A percentile compares a stretch with the other conserved stretches of the same genome.
Conservation (phyloP, 805 yeast genomes). For the Sungouiella blattae region DNA sequence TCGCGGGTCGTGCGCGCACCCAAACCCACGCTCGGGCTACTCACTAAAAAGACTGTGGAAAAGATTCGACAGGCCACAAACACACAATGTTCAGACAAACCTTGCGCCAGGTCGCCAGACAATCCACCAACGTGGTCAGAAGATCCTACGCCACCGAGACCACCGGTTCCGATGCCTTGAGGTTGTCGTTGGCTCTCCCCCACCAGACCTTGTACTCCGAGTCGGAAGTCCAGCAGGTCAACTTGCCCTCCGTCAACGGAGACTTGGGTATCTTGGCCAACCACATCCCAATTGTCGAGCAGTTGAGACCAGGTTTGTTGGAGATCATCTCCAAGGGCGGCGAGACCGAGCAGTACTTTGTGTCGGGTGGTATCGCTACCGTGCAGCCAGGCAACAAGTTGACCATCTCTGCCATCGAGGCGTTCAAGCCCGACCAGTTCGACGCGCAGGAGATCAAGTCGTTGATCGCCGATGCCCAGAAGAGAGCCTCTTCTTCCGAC, state of each 20-base stretch:
- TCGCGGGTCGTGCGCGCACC: slow-evolving; percentile 16
- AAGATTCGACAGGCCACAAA: slow-evolving; percentile 2
- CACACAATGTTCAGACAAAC: slow-evolving; percentile 59
- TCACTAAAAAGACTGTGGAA: slow-evolving; percentile 4
- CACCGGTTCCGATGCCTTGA: slow-evolving; percentile 62
- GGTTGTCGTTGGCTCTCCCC: slow-evolving; percentile 88
- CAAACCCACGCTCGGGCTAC: slow-evolving; percentile 12
- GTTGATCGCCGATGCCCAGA: slow-evolving; percentile 89
- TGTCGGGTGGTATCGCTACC: slow-evolving; percentile 94
- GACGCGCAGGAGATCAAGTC: slow-evolving; percentile 74
- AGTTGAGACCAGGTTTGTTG: slow-evolving; percentile 91
- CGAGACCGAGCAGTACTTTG: slow-evolving; percentile 76
- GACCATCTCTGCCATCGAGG: slow-evolving; percentile 92
- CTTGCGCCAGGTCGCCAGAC: slow-evolving; percentile 58
- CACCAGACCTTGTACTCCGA: slow-evolving; percentile 66
- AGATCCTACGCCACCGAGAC: slow-evolving; percentile 90
- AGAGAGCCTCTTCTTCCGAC: slow-evolving; percentile 79
- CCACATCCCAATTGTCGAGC: slow-evolving; percentile 97
- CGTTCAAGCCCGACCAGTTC: slow-evolving; percentile 85
- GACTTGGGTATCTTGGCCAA: slow-evolving; percentile 95
- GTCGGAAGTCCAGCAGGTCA: slow-evolving; percentile 68
- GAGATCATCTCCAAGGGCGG: slow-evolving; percentile 79
- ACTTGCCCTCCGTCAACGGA: slow-evolving; percentile 93
- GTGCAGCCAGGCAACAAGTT: slow-evolving; percentile 92
- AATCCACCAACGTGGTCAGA: slow-evolving; percentile 53